Base-by-base conservation (phyloP, 208 protist species). In the Angomonas ambiguus region DNA sequence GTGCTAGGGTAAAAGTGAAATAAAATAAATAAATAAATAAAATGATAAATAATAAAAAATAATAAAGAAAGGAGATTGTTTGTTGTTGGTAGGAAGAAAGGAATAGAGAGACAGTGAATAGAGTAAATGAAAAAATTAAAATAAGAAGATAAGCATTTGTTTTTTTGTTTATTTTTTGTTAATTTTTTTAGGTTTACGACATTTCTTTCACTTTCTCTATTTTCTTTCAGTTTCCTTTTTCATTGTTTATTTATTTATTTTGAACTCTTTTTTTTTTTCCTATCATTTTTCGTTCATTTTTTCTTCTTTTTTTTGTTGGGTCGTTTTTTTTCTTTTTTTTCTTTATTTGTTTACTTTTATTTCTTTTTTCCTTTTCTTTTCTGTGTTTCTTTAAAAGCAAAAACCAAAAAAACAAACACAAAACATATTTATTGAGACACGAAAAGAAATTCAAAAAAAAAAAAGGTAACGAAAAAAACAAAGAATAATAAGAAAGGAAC, bases 31-130 rank as follows among this genome's bases (percentile, higher is more conserved):
- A 25, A 42, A 33, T 67, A 30, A 45, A 27, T 55, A 24, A 65
- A 62, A 69, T n/a, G 24, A 48, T 62, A 48, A 42, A 58, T 49
- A 38, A 48, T 18, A 48, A 72, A 72, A 72, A 62, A 45, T 57
- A 59, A 62, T 22, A 71, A 51, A 51, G 34, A 49, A 53, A 16
- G 31, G 24, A 56, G 49, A 8, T 56, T 22, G 5, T 30, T 34
- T 34, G 22, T 55, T 55, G 28, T 30, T 4, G 8, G 49, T 55
- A 18, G 49, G 16, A n/a, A 22, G 8, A 4, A 55, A n/a, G 28
- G 22, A n/a, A 55, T 22, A 55, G 22, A 18, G 8, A 22, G 8
- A 30, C 18, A 18, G 3, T 10, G 28, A 55, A 4, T 55, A 18
- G 22, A 18, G 3, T 55, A 18, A 10, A 55, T 30, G 3, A 55